Evolutionary conservation across 2,329 filamentous ascomycete species (phyloP).

Genomic region (Clarireedia hainanense): DNA sequence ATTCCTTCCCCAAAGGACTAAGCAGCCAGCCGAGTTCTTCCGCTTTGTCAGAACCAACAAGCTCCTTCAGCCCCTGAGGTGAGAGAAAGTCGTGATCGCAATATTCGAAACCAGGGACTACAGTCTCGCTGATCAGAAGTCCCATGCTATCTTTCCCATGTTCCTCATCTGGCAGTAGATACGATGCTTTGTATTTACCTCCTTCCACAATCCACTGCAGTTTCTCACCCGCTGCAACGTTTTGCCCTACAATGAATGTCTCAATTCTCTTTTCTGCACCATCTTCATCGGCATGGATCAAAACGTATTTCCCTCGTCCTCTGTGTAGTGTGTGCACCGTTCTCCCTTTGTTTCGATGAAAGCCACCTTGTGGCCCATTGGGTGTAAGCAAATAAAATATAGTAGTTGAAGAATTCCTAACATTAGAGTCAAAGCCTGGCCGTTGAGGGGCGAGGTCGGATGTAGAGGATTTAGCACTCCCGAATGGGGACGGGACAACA

Average conservation of each 20-base stretch:
- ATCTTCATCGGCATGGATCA: constrained; percentile 50
- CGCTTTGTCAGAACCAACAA: constrained; percentile 44
- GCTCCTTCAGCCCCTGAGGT: constrained; percentile 38
- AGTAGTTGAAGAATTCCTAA: constrained; percentile 48
- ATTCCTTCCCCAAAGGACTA: constrained; percentile 24
- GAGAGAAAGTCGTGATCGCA: constrained; percentile 60
- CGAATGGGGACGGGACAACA: constrained; percentile 49
- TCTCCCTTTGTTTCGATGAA: constrained; percentile 54
- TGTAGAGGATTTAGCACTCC: constrained; percentile 31
- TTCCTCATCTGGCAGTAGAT: constrained; percentile 42
- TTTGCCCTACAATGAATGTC: constrained; percentile 53
- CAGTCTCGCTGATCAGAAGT: constrained; percentile 59
- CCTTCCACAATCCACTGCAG: constrained; percentile 64
- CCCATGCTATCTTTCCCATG: constrained; percentile 33
- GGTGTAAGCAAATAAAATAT: constrained; percentile 61
- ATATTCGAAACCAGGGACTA: constrained; percentile 61
- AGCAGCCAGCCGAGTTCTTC: constrained; percentile 41
- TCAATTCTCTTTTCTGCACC: constrained; percentile 43
- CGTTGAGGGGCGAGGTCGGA: constrained; percentile 31
- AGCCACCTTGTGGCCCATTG: constrained; percentile 44
- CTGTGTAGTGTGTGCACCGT: constrained; percentile 59
- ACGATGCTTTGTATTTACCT: constrained; percentile 59
- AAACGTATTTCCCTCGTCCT: constrained; percentile 54
- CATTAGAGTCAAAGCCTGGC: constrained; percentile 32
- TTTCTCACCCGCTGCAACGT: constrained; percentile 50